A percentile compares a stretch with the other conserved stretches of the same genome.
phyloP scores from a whole-genome alignment of 2,329 filamentous ascomycete genomes.

The Scytalidium lignicola region DNA sequence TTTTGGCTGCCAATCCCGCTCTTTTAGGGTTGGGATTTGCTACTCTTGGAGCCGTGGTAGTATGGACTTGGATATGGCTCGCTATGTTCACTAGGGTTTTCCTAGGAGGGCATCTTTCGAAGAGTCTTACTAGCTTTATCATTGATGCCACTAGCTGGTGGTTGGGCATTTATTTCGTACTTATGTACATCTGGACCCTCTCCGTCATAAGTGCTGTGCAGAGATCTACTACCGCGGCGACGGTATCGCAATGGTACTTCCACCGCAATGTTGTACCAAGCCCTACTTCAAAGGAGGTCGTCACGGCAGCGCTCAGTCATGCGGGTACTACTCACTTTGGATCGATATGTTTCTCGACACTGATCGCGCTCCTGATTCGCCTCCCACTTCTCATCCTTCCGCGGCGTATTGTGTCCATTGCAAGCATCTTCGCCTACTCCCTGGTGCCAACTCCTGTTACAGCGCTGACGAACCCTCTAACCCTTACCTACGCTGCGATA shows the following conservation, averaged over 20 bases:
- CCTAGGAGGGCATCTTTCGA: slow-evolving; percentile 79
- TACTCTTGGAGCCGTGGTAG: slow-evolving; percentile 68
- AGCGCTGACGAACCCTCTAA: slow-evolving; percentile 83
- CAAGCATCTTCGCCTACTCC: slow-evolving; percentile 68
- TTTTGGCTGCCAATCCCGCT: slow-evolving; percentile 78
- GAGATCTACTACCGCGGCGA: slow-evolving; percentile 85
- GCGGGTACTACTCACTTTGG: slow-evolving; percentile 84
- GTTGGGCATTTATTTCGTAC: slow-evolving; percentile 84
- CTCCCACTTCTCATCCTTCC: slow-evolving; percentile 83
- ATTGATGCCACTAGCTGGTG: slow-evolving; percentile 90
- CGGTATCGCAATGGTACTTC: slow-evolving; percentile 98
- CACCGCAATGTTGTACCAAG: slow-evolving; percentile 79
- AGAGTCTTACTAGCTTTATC: slow-evolving; percentile 59
- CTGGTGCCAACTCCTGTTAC: slow-evolving; percentile 82
- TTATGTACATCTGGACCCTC: slow-evolving; percentile 94
- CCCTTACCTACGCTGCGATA: slow-evolving; percentile 88
- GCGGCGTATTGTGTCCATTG: slow-evolving; percentile 55
- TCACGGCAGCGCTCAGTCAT: slow-evolving; percentile 76
- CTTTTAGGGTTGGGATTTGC: slow-evolving; percentile 79
- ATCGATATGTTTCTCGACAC: slow-evolving; percentile 82
- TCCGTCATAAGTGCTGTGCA: slow-evolving; percentile 85
- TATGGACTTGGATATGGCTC: slow-evolving; percentile 95
- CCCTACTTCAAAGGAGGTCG: slow-evolving; percentile 73
- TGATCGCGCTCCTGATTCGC: slow-evolving; percentile 74
- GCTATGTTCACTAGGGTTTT: slow-evolving; percentile 96